phyloP scores from a whole-genome alignment of 2,329 filamentous ascomycete species.

The Beauveria australis region DNA sequence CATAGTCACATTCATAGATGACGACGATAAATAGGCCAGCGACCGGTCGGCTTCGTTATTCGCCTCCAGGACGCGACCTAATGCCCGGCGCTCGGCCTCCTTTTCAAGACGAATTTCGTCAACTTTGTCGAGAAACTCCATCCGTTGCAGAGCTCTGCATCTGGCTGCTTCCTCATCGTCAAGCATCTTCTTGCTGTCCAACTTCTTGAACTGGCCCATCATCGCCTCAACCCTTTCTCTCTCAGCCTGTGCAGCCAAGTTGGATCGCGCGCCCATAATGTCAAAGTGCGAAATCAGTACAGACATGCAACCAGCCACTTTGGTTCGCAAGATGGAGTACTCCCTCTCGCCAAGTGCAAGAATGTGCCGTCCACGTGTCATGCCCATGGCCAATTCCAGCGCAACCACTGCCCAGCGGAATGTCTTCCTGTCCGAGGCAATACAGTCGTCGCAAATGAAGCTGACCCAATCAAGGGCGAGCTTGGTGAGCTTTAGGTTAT shows the following conservation, averaged over 20 bases:
- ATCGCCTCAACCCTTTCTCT: conserved; percentile 79
- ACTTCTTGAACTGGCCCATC: conserved; percentile 64
- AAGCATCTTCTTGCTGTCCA: conserved; percentile 64
- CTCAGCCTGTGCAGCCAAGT: conserved; percentile 86
- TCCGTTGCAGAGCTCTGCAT: conserved; percentile 66
- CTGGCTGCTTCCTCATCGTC: conserved; percentile 81
- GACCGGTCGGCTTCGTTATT: conserved; percentile 94
- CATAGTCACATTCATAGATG: conserved; percentile 88
- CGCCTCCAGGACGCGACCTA: conserved; percentile 86
- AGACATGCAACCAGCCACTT: conserved; percentile 96
- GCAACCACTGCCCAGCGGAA: conserved; percentile 96
- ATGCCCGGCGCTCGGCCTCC: conserved; percentile 74
- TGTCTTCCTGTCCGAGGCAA: conserved; percentile 87
- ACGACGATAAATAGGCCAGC: conserved; percentile 85
- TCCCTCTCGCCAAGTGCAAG: conserved; percentile 84
- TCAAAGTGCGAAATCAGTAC: conserved; percentile 97
- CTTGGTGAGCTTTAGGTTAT: conserved; percentile 90
- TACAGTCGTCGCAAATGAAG: conserved; percentile 95
- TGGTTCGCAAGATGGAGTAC: conserved; percentile 71
- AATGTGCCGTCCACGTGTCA: conserved; percentile 90
- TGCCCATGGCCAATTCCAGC: conserved; percentile 93
- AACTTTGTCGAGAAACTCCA: conserved; percentile 64
- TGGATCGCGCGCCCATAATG: conserved; percentile 95
- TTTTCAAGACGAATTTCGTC: conserved; percentile 72
- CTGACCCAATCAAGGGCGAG: conserved; percentile 94